Conservation (phyloP, 345 rosid genomes). For the Moricandia arvensis region DNA sequence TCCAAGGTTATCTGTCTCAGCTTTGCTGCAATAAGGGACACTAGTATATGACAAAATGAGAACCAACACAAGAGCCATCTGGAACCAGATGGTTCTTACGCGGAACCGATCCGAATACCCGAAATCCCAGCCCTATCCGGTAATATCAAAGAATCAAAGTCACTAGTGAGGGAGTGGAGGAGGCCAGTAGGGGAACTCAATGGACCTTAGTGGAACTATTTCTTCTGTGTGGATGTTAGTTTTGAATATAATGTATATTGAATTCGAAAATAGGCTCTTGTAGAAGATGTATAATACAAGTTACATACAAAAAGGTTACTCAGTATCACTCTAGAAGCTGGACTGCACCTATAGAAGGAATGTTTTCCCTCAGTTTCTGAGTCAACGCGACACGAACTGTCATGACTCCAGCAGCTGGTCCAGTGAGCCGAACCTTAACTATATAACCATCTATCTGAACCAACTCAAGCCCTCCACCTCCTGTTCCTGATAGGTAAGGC, state of each 20-base stretch:
- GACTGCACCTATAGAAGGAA: constrained; percentile 76
- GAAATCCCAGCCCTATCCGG: too few species aligned
- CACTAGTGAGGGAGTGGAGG: too few species aligned
- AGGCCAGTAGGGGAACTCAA: not conserved
- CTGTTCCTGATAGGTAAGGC: constrained; percentile 85
- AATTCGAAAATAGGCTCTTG: constrained; percentile 3
- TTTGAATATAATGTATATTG: not conserved
- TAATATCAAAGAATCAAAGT: too few species aligned
- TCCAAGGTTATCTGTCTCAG: not conserved
- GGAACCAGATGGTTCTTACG: too few species aligned
- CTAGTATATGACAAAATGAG: too few species aligned
- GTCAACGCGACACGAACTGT: constrained; percentile 87
- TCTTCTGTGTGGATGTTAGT: not conserved
- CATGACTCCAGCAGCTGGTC: constrained; percentile 91
- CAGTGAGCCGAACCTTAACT: constrained; percentile 67
- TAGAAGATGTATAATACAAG: constrained; percentile 2
- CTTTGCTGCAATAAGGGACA: not conserved
- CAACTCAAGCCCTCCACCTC: constrained; percentile 84
- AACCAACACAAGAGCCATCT: not conserved
- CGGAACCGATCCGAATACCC: too few species aligned
- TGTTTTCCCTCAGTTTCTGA: constrained; percentile 85
- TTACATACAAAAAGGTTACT: not conserved
- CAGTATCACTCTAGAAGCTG: constrained; percentile 82
- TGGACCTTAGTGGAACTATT: too few species aligned
- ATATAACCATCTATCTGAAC: constrained; percentile 63